phyloP scores from a whole-genome alignment of 2,329 filamentous ascomycete genomes.

The Remersonia thermophila region DNA sequence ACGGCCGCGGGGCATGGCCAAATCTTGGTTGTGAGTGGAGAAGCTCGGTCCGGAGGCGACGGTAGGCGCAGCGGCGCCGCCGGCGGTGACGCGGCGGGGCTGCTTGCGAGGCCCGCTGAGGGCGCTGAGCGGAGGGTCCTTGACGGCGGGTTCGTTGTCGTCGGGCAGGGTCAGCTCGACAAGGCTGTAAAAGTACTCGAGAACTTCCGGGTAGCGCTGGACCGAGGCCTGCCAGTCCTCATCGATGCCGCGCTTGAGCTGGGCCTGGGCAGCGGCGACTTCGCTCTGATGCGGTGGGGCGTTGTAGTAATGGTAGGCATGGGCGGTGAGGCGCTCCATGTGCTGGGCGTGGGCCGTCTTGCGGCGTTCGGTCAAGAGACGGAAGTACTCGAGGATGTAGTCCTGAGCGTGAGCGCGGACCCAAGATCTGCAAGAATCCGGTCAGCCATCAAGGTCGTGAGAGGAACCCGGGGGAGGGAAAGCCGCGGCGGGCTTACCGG shows the following conservation, averaged over 20 bases:
- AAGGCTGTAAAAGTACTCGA: slow-evolving; percentile 67
- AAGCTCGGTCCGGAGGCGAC: slow-evolving; percentile 27
- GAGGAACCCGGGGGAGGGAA: slow-evolving; percentile 11
- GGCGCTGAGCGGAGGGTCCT: slow-evolving; percentile 47
- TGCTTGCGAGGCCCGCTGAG: slow-evolving; percentile 37
- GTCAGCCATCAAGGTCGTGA: slow-evolving; percentile 7
- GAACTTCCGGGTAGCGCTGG: slow-evolving; percentile 65
- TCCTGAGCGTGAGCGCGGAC: slow-evolving; percentile 54
- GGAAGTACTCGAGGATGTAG: slow-evolving; percentile 55
- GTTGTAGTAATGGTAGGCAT: slow-evolving; percentile 46
- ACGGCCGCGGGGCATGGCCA: slow-evolving; percentile 22
- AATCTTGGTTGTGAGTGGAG: slow-evolving; percentile 18
- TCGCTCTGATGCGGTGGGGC: slow-evolving; percentile 47
- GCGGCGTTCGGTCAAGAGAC: slow-evolving; percentile 46
- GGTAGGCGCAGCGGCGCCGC: slow-evolving; percentile 19
- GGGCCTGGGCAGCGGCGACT: slow-evolving; percentile 50
- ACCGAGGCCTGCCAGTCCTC: slow-evolving; percentile 68
- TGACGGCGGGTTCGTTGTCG: slow-evolving; percentile 47
- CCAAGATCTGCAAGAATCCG: slow-evolving; percentile 39
- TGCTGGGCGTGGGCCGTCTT: slow-evolving; percentile 44
- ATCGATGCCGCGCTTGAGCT: slow-evolving; percentile 61
- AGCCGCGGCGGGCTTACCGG: no score
- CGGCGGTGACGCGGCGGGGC: slow-evolving; percentile 25
- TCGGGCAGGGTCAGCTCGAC: slow-evolving; percentile 53
- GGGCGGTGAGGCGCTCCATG: slow-evolving; percentile 42